Percentiles rank a stretch among this genome's conserved stretches.
These are phyloP conservation scores for Solanum sejunctum DNA, from an alignment of 257 asterid species.

Conservation along the genomic window DNA sequence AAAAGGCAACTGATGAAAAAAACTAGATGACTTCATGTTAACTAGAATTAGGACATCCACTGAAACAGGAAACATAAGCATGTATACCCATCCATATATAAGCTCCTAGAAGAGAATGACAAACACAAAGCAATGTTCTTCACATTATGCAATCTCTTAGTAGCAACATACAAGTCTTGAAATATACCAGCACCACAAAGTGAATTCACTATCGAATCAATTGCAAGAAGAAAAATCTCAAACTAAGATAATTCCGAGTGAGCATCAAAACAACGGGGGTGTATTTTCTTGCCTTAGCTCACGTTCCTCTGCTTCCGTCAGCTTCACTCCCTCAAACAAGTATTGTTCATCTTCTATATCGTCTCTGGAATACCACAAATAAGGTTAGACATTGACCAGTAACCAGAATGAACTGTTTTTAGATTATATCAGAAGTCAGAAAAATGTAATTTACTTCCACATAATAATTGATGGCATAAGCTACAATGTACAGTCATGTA, in stretches of 20 bases:
- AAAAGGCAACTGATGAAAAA: not conserved
- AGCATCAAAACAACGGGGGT: not conserved
- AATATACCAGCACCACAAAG: not conserved
- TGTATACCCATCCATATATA: not conserved
- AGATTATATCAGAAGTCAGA: not conserved
- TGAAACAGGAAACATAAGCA: not conserved
- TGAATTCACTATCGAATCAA: not conserved
- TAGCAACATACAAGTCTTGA: not conserved
- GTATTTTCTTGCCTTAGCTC: conserved; percentile 40
- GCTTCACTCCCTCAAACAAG: conserved; percentile 67
- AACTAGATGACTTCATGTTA: not conserved
- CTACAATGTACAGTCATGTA: not conserved
- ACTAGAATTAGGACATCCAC: not conserved
- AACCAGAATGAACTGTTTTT: not conserved
- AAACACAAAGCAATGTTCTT: not conserved
- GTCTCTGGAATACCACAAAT: conserved; percentile 40
- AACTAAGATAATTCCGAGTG: not conserved
- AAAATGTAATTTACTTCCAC: not conserved
- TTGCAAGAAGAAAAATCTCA: not conserved
- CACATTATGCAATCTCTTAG: not conserved
- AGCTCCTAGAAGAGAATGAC: not conserved
- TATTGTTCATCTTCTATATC: conserved; percentile 85
- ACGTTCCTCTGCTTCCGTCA: conserved; percentile 57
- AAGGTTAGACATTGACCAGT: not conserved
- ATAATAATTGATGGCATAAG: not conserved